A percentile compares a stretch with the other conserved stretches of the same genome.
These are phyloP conservation scores for Taxawa tesnikishii DNA, from an alignment of 2,329 filamentous ascomycete genomes.

Conservation along the genomic window DNA sequence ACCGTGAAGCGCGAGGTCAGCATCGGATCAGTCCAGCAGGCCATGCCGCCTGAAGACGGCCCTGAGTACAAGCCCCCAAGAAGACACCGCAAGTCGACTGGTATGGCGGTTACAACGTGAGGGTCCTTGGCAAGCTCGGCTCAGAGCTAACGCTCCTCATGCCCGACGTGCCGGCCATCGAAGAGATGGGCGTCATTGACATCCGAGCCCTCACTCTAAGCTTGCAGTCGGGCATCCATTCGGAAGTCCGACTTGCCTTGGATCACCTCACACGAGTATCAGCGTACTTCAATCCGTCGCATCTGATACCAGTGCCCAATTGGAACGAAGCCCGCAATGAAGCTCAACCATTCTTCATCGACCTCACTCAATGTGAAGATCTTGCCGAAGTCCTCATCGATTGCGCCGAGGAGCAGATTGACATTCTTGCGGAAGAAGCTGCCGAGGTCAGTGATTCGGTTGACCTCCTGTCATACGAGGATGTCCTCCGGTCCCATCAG, in stretches of 20 bases:
- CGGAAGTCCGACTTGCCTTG: slow-evolving; percentile 78
- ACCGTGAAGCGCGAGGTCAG: slow-evolving; percentile 8
- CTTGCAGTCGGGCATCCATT: slow-evolving; percentile 77
- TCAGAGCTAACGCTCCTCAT: slow-evolving; percentile 55
- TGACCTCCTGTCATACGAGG: slow-evolving; percentile 73
- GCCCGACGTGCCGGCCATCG: slow-evolving; percentile 61
- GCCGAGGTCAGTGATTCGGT: slow-evolving; percentile 80
- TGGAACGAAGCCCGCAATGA: too few species aligned
- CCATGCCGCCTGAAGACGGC: slow-evolving; percentile 3
- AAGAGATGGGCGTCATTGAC: slow-evolving; percentile 79
- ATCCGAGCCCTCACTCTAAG: slow-evolving; percentile 81
- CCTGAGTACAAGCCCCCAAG: slow-evolving; percentile 6
- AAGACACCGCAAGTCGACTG: slow-evolving; percentile 12
- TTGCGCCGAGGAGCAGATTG: slow-evolving; percentile 79
- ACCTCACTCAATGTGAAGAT: slow-evolving; percentile 70
- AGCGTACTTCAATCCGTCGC: slow-evolving; percentile 45
- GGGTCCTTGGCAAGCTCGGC: slow-evolving; percentile 51
- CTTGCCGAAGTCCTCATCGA: slow-evolving; percentile 79
- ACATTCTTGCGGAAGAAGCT: slow-evolving; percentile 71
- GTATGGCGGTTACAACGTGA: slow-evolving; percentile 60
- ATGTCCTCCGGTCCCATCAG: slow-evolving; percentile 67
- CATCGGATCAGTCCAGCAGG: slow-evolving; percentile 3
- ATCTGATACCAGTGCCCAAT: too few species aligned
- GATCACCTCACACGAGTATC: slow-evolving; percentile 70
- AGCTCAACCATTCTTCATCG: too few species aligned